Conservation (phyloP, 495 filamentous ascomycete genomes). For the Melanomma pulvis-pyrius region DNA sequence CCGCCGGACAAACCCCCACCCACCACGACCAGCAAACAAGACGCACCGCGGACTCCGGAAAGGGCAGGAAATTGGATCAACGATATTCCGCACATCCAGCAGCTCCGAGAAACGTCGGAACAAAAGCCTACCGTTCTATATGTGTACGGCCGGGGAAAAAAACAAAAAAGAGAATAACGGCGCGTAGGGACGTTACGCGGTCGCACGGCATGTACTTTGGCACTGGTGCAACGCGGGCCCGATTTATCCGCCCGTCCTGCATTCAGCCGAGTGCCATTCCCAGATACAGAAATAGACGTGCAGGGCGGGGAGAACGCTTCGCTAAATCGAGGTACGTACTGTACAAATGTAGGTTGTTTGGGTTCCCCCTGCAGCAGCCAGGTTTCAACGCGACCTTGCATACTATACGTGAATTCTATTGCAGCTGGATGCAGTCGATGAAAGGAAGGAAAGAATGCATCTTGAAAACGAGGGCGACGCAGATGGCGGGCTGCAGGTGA, state of each 20-base stretch:
- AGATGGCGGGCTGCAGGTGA: background rate
- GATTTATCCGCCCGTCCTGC: slow-evolving; percentile 3
- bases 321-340: background rate
- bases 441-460: too few species aligned
- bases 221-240: too few species aligned
- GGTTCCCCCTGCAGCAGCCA: background rate
- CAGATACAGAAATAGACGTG: background rate
- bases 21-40: too few species aligned
- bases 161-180: too few species aligned
- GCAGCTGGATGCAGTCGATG: background rate
- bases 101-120: background rate
- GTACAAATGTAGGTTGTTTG: too few species aligned
- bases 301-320: background rate
- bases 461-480: background rate
- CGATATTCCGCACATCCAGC: background rate
- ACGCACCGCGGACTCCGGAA: background rate
- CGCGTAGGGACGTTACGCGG: too few species aligned
- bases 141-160: background rate
- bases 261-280: background rate
- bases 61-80: background rate
- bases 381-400: background rate
- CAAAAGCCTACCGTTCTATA: background rate
- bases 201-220: too few species aligned
- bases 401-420: background rate
- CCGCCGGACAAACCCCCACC: too few species aligned